A percentile compares a stretch with the other conserved stretches of the same genome.
phyloP scores from a whole-genome alignment of 768 basidiomycete genomes.

The Mycena crocata region DNA sequence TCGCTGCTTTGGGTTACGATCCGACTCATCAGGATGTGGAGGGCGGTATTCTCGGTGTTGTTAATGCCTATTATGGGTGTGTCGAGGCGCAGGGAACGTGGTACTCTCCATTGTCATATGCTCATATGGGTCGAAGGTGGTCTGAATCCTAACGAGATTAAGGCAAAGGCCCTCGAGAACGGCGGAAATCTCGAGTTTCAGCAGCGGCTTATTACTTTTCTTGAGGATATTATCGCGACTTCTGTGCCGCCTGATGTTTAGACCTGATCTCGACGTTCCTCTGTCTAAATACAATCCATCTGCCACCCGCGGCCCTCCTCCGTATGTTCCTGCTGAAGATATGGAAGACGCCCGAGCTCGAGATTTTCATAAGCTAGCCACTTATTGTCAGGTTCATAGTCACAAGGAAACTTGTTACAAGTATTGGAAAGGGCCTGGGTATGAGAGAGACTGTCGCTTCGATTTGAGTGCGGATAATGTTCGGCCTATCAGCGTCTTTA shows the following conservation, averaged over 20 bases:
- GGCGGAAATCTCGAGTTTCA: background rate
- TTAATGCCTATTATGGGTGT: slow-evolving; percentile 10
- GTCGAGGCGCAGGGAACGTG: slow-evolving; percentile 14
- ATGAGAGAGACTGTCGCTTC: slow-evolving; percentile 1
- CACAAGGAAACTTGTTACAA: slow-evolving; percentile 8
- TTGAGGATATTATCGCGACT: background rate
- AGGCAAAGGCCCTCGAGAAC: background rate
- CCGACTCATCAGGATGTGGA: background rate
- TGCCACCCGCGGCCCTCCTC: background rate
- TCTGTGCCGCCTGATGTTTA: background rate
- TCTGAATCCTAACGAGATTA: slow-evolving; percentile 12
- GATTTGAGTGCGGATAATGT: background rate
- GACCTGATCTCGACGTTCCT: background rate
- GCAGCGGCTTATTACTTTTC: background rate
- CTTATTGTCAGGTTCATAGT: background rate
- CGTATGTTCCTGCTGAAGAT: background rate
- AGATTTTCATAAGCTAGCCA: background rate
- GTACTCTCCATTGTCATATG: slow-evolving; percentile 14
- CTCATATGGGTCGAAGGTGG: slow-evolving; percentile 3
- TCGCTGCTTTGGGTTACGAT: slow-evolving; percentile 3
- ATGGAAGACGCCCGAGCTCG: background rate
- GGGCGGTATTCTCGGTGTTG: slow-evolving; percentile 1
- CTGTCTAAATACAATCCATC: background rate
- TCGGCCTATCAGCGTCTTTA: background rate
- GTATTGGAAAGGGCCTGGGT: background rate